Evolutionary conservation across 2,329 filamentous ascomycete genomes (phyloP).

Genomic region (Aureobasidium uvarum): DNA sequence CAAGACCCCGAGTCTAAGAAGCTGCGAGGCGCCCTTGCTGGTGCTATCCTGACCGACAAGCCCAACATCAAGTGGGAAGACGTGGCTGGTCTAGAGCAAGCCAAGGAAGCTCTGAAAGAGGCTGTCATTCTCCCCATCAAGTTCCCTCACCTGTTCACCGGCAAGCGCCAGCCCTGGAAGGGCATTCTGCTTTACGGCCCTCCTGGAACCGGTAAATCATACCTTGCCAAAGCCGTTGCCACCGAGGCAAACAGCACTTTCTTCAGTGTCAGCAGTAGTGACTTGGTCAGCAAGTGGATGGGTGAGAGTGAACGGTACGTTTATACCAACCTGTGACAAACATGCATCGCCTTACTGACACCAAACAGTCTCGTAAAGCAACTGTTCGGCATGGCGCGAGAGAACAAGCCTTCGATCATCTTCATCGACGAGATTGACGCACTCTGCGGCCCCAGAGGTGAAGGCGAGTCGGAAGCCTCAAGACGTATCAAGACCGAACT

Average conservation of each 20-base stretch:
- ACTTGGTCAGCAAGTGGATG: constrained; percentile 99
- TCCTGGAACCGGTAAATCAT: constrained; percentile 96
- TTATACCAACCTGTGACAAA: constrained; percentile 23
- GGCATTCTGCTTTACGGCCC: constrained; percentile 95
- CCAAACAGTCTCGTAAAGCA: constrained; percentile 79
- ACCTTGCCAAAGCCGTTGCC: constrained; percentile 93
- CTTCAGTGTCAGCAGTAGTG: constrained; percentile 96
- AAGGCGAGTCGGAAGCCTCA: constrained; percentile 97
- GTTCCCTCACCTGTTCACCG: constrained; percentile 93
- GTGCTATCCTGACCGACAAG: constrained; percentile 91
- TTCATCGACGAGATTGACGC: constrained; percentile 99
- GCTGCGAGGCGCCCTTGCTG: constrained; percentile 81
- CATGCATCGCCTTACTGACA: neutral
- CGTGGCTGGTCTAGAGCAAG: constrained; percentile 87
- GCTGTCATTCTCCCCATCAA: constrained; percentile 97
- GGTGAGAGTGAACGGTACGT: constrained; percentile 91
- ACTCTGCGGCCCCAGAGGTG: constrained; percentile 84
- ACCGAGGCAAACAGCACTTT: constrained; percentile 99
- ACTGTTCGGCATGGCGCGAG: constrained; percentile 94
- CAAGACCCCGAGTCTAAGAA: constrained; percentile 94
- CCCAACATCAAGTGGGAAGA: constrained; percentile 98
- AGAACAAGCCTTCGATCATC: constrained; percentile 88
- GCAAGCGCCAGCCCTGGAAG: constrained; percentile 97
- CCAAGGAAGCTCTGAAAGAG: constrained; percentile 97
- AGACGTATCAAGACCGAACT: constrained; percentile 98